phyloP scores from a whole-genome alignment of 306 rosid species.

The Vicia faba region DNA sequence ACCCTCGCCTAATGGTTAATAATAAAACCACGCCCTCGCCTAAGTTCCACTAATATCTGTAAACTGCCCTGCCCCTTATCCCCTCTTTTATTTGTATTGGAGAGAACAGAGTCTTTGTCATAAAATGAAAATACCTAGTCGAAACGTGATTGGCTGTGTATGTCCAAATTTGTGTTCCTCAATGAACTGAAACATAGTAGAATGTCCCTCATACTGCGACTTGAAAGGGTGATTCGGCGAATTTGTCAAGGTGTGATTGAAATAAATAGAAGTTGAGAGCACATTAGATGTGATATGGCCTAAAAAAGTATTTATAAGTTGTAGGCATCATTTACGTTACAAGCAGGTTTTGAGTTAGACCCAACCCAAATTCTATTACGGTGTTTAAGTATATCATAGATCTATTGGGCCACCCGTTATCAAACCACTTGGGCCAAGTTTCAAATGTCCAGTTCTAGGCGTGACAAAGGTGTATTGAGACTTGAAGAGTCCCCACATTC shows the following conservation, averaged over 20 bases:
- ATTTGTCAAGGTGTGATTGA: neutral
- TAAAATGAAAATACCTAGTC: neutral
- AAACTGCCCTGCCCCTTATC: neutral
- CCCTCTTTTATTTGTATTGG: neutral
- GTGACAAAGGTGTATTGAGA: neutral
- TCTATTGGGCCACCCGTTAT: neutral
- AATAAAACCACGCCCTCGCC: neutral
- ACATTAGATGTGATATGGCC: neutral
- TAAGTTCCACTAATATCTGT: neutral
- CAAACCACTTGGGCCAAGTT: neutral
- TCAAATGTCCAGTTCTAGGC: neutral
- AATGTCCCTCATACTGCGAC: neutral
- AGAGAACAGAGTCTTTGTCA: neutral
- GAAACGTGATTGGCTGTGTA: neutral
- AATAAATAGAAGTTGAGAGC: neutral
- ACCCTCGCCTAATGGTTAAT: neutral
- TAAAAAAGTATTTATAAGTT: neutral
- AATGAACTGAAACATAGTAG: neutral
- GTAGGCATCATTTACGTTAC: neutral
- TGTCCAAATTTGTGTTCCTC: neutral
- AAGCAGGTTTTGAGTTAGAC: neutral
- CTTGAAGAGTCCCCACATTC: neutral
- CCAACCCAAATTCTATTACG: neutral
- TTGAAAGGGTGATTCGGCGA: neutral
- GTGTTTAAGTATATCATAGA: slow-evolving; percentile 3